phyloP scores from a whole-genome alignment of 1,284 basidiomycete species.

The Moesziomyces aphidis region DNA sequence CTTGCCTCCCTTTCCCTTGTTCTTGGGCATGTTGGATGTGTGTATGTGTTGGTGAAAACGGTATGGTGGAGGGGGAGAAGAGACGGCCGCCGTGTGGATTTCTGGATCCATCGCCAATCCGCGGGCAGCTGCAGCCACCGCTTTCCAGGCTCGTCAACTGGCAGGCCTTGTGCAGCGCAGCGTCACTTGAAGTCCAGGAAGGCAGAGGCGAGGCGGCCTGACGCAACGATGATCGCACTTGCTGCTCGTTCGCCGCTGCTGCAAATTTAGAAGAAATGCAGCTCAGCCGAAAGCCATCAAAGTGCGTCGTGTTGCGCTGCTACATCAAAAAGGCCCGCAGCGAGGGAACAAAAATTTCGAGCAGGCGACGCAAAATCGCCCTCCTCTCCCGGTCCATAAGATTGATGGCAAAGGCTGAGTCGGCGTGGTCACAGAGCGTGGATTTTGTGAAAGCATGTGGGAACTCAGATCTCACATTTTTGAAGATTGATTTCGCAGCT shows the following conservation, averaged over 20 bases:
- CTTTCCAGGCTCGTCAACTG: background rate
- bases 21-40: slow-evolving; percentile 50
- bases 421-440: too few relatives aligned
- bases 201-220: background rate
- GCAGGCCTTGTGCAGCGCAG: background rate
- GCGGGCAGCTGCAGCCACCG: slow-evolving; percentile 2
- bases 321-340: too few relatives aligned
- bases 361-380: too few relatives aligned
- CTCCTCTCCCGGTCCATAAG: too few relatives aligned
- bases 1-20: slow-evolving; percentile 87
- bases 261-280: background rate
- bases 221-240: background rate
- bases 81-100: too few relatives aligned
- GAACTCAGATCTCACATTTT: background rate
- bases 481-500: background rate
- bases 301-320: background rate
- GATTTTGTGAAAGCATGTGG: too few relatives aligned
- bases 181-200: too few relatives aligned
- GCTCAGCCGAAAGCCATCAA: background rate
- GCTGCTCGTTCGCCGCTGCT: background rate
- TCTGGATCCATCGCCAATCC: too few relatives aligned
- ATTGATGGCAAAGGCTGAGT: too few relatives aligned
- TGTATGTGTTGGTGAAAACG: background rate
- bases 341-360: too few relatives aligned
- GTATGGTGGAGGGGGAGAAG: slow-evolving; percentile 9